Evolutionary conservation across 495 filamentous ascomycete species (phyloP), one percentile per base, ranked within the genome.

Genomic region (Baudoinia panamericana): DNA sequence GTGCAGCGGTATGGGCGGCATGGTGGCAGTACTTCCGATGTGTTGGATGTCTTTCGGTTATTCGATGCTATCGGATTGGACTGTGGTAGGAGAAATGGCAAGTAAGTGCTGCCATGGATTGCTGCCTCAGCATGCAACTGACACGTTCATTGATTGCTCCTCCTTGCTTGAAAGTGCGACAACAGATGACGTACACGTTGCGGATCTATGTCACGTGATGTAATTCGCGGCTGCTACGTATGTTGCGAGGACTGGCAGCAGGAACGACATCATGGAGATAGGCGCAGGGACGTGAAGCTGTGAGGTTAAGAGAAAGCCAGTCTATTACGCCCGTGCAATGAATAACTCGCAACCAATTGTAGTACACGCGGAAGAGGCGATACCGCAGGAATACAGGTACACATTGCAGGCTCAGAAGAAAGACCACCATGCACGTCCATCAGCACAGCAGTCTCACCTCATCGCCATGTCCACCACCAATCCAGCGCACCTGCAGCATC

Each of bases 1-100:
- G 63, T 76, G 71, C 20, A 77, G 63, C 29, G 59, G 68, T 46
- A 81, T 71, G 4, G 72, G 71, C 8, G 71, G 60, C 67, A 77
- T 76, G 24, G 19, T 63, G 40, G 39, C 18, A 8, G 19, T 10
- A 23, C 32, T 32, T 23, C 3, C 12, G 11, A 2, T 10, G 6
- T 36, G 11, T 45, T 26, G 18, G 15, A 25, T 18, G 27, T 32
- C 13, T 3, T 18, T 21, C 27, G 5, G 23, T 18, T 17, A 10
- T 19, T 20, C 19, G 19, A 24, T 11, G 34, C 34, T 37, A 37
- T 37, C 34, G 34, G 10, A 40, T 40, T 12, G 27, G 33, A 12
- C 7, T 29, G 23, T 30, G 42, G 10, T 30, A 29, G 24, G 15
- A 13, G 10, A 18, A 39, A 13, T 19, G 17, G 9, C n/a, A n/a